phyloP scores from a whole-genome alignment of 768 basidiomycete genomes.

The Lactarius akahatsu region DNA sequence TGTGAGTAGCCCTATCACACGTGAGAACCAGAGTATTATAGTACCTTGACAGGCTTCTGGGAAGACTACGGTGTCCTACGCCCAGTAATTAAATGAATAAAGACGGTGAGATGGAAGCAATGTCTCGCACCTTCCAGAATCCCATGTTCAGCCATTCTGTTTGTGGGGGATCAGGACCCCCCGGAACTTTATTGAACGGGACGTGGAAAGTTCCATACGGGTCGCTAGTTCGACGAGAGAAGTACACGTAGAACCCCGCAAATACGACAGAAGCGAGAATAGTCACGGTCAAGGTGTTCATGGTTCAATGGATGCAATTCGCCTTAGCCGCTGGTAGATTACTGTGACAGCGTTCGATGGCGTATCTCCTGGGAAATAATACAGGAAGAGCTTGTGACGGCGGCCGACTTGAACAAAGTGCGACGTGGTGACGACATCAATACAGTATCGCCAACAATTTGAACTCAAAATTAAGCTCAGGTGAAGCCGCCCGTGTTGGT shows the following conservation, averaged over 20 bases:
- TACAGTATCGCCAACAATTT: background rate
- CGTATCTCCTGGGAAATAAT: background rate
- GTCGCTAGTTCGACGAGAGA: conserved; percentile 34
- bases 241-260: background rate
- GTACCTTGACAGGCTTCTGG: conserved; percentile 62
- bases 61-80: conserved; percentile 48
- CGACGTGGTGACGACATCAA: background rate
- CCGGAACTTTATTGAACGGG: conserved; percentile 46
- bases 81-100: background rate
- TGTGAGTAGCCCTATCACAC: background rate
- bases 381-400: background rate
- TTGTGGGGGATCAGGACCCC: conserved; percentile 37
- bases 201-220: conserved; percentile 63
- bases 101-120: background rate
- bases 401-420: background rate
- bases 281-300: background rate
- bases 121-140: conserved; percentile 54
- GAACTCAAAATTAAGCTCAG: background rate
- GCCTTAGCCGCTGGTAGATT: background rate
- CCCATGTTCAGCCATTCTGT: conserved; percentile 78
- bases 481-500: background rate
- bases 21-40: background rate
- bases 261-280: conserved; percentile 9
- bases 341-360: background rate
- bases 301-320: background rate